A percentile compares a stretch with the other conserved stretches of the same genome.
Evolutionary conservation across 2,329 filamentous ascomycete genomes (phyloP).

Genomic region (Penicillium sp.): DNA sequence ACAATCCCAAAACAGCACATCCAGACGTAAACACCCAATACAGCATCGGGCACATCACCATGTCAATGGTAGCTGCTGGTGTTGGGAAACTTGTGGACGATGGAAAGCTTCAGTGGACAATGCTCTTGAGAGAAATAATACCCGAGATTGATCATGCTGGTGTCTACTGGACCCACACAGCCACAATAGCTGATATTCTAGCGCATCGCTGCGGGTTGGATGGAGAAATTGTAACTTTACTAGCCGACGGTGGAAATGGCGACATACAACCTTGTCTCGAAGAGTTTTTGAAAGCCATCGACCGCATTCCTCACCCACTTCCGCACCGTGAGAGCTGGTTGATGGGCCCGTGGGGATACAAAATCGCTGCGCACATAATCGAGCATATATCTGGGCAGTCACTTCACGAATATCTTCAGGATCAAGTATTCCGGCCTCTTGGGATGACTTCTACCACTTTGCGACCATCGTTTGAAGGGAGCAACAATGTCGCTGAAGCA

Average conservation of each 20-base stretch:
- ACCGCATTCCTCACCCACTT: background rate
- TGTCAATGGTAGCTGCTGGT: slow-evolving; percentile 1
- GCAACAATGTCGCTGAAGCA: background rate
- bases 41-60: slow-evolving; percentile 1
- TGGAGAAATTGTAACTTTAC: background rate
- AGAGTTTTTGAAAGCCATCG: background rate
- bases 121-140: background rate
- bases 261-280: background rate
- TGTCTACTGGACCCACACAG: background rate
- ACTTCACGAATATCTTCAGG: slow-evolving; percentile 1
- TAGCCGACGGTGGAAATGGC: background rate
- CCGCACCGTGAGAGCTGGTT: background rate
- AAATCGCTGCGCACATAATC: background rate
- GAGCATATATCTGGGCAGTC: background rate
- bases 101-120: slow-evolving; percentile 5
- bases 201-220: slow-evolving; percentile 2
- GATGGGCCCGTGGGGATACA: background rate
- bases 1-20: background rate
- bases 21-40: slow-evolving; percentile 4
- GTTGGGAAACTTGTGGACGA: slow-evolving; percentile 2
- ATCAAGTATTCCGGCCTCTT: background rate
- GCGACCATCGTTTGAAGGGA: background rate
- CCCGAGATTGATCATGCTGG: background rate
- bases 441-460: slow-evolving; percentile 3
- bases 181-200: slow-evolving; percentile 3